Evolutionary conservation across 2,329 filamentous ascomycete species (phyloP), one percentile per base, ranked within the genome.

Genomic region (Diaporthe aspalathi): DNA sequence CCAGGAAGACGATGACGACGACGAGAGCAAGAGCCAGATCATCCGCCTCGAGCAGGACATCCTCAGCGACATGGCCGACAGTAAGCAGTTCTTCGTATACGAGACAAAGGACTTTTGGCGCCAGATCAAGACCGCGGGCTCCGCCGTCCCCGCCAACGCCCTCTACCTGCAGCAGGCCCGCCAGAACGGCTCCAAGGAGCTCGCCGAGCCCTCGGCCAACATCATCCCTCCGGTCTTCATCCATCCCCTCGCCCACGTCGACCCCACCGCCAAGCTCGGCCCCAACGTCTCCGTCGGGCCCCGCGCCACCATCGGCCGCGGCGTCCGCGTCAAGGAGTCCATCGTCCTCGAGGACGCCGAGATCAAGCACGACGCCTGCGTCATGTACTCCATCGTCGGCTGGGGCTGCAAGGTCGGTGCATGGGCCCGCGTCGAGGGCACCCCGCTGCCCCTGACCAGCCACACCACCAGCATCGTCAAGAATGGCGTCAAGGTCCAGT

Each of bases 91-190:
- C 87, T 98, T 94, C 83, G 96, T 98, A 40, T 93, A 97, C 82
- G 96, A 99, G 86, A 98, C 95, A 75, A 97, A 97, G 85, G 96
- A 98, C 82, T 99, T 99, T 83, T 99, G 96, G 96, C 94, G 96
- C 77, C 96, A 99, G 87, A 98, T 99, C 89, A 99, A 99, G 89
- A 98, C 96, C 1, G 96, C 96, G 72, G 96, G 96, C 72, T 98
- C 95, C 7, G 96, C 96, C 63, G 94, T 99, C 35, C 96, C 96
- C 20, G 96, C 96, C 74, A 98, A 98, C 79, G 96, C 96, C 17
- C 89, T 99, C 43, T 99, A 99, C 84, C 90, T 99, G 68, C 94
- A 97, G 81, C 94, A 98, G 85, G 95, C 96, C 24, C 92, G 92
- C 86, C 95, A 98, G 83, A 89, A 87, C 54, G 90, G 91, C 76